phyloP scores from a whole-genome alignment of 2,329 filamentous ascomycete species.

The Ceratocystis variospora region DNA sequence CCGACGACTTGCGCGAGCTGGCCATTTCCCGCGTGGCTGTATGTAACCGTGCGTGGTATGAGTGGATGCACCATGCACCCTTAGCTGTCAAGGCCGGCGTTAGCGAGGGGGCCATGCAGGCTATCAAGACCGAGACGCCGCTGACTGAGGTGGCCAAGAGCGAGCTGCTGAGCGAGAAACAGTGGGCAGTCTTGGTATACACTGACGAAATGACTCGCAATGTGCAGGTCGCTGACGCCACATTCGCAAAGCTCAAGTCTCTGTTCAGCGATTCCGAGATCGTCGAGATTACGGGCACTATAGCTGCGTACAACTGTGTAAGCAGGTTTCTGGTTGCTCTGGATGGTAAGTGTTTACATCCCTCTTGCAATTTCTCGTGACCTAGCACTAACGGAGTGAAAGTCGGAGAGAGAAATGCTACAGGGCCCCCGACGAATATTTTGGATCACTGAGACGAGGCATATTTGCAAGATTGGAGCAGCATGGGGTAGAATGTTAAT shows the following conservation, averaged over 20 bases:
- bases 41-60: slow-evolving; percentile 70
- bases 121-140: slow-evolving; percentile 28
- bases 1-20: slow-evolving; percentile 53
- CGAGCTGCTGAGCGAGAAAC: slow-evolving; percentile 38
- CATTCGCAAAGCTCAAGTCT: slow-evolving; percentile 49
- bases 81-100: slow-evolving; percentile 48
- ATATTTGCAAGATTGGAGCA: too few species aligned
- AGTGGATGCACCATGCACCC: slow-evolving; percentile 69
- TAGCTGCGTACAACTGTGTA: slow-evolving; percentile 72
- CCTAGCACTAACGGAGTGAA: slow-evolving; percentile 23
- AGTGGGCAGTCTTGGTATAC: slow-evolving; percentile 58
- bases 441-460: slow-evolving; percentile 22
- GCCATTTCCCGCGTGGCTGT: slow-evolving; percentile 71
- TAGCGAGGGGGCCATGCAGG: slow-evolving; percentile 34
- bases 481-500: too few species aligned
- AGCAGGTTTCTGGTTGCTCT: slow-evolving; percentile 71
- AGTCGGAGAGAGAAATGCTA: slow-evolving; percentile 46
- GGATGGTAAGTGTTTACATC: slow-evolving; percentile 43
- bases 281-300: slow-evolving; percentile 67
- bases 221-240: slow-evolving; percentile 53
- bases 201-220: slow-evolving; percentile 73
- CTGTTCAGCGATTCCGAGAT: slow-evolving; percentile 57
- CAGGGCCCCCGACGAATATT: slow-evolving; percentile 32
- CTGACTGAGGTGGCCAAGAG: slow-evolving; percentile 24
- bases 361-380: background rate